Evolutionary conservation across 2,329 filamentous ascomycete genomes (phyloP), one percentile per base, ranked within the genome.

Genomic region (Beauveria rudraprayagi): DNA sequence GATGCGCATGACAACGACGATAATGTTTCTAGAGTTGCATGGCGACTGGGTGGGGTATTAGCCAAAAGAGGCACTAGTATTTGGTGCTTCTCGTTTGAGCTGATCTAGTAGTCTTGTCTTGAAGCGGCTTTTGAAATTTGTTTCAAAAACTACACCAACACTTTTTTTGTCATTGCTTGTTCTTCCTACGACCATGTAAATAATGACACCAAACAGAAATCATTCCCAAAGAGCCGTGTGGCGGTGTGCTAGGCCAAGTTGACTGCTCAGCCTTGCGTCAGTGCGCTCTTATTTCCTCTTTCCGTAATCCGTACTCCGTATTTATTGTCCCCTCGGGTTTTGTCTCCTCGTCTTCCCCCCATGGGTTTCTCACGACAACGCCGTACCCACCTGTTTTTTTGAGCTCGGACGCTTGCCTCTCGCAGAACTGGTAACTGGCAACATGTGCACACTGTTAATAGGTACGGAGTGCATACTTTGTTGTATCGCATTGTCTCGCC

Each of bases 221-320:
- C 30, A 34, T 34, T 34, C 17, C 44, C 24, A 30, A 40, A 43
- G 28, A 24, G 54, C 43, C 43, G 19, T 30, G 55, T 57, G 55
- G 28, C 16, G 24, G 19, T n/a, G 30, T 24, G 44, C 43, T 8
- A 26, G 22, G 22, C 22, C 22, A 22, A 22, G 17, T 24, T 46
- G 37, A 51, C 46, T 17, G 28, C 46, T 58, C 56, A 58, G 56
- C 56, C 56, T 40, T 58, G 56, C 56, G 56, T 58, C 56, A 58
- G 56, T 58, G 56, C 56, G 46, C 34, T 28, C 37, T 26, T 34
- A 22, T 58, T 26, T 48, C 28, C 26, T 41, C 30, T 34, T 34
- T 34, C 30, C 10, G 30, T 10, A 30, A 3, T 30, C 30, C 30
- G 30, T 34, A 34, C 10, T 34, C 30, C 30, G 30, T 14, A 43